Evolutionary conservation across 2,329 filamentous ascomycete species (phyloP).

Genomic region (Phialophora verrucosa): DNA sequence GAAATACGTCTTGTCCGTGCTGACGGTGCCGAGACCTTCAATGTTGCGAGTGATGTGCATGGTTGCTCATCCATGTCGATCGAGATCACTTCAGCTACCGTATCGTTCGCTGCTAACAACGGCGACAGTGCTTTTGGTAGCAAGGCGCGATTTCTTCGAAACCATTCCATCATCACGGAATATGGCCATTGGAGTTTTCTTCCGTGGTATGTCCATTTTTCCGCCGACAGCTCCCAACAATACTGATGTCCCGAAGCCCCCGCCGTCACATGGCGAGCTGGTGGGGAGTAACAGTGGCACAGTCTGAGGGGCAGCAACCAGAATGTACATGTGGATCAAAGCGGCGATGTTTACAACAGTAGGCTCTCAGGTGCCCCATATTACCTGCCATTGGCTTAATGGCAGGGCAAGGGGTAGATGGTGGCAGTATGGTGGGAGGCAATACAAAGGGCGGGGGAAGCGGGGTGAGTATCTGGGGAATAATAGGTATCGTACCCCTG

Average conservation of each 20-base stretch:
- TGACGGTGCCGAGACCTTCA: slow-evolving; percentile 1
- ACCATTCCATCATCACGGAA: not conserved
- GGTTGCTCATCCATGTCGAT: not conserved
- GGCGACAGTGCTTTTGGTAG: not conserved
- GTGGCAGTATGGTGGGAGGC: not conserved
- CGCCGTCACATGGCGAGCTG: too few species aligned
- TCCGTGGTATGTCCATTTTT: not conserved
- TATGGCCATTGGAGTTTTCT: not conserved
- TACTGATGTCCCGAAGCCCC: too few species aligned
- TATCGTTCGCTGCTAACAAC: too few species aligned
- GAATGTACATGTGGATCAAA: too few species aligned
- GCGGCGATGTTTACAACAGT: too few species aligned
- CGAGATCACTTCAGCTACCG: not conserved
- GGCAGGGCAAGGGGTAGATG: not conserved
- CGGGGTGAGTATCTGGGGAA: slow-evolving; percentile 2
- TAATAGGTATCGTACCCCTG: not conserved
- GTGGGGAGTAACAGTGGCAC: not conserved
- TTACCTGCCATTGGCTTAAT: not conserved
- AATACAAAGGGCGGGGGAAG: too few species aligned
- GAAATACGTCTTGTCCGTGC: slow-evolving; percentile 6
- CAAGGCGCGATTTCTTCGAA: not conserved
- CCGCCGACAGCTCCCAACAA: too few species aligned
- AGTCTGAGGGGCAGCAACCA: too few species aligned
- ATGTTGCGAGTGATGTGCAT: not conserved
- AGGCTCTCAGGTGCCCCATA: not conserved